Evolutionary conservation across 441 rosid species (phyloP).

Genomic region (Macaranga tanarius): DNA sequence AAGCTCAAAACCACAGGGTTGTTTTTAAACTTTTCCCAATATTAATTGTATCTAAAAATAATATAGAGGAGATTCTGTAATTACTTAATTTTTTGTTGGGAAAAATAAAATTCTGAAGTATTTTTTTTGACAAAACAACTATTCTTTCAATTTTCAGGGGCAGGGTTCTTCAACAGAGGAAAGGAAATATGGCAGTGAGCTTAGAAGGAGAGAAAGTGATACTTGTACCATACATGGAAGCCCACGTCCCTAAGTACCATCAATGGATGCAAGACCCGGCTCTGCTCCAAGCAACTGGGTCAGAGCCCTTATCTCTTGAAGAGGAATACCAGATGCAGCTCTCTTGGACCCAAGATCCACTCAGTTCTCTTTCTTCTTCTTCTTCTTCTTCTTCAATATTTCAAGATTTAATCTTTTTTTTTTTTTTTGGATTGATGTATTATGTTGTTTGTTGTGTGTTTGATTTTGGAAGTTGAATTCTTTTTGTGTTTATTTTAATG

Average conservation of each 20-base stretch:
- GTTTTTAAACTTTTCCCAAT: no score
- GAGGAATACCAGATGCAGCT: slow-evolving; percentile 81
- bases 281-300: slow-evolving; percentile 82
- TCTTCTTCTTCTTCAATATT: background rate
- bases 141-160: no score
- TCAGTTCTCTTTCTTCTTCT: slow-evolving; percentile 42
- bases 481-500: background rate
- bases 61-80: no score
- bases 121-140: no score
- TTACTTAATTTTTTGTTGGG: no score
- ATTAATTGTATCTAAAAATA: no score
- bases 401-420: background rate
- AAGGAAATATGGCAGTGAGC: slow-evolving; percentile 46
- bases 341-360: slow-evolving; percentile 89
- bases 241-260: slow-evolving; percentile 80
- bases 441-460: background rate
- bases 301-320: slow-evolving; percentile 84
- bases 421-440: background rate
- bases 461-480: background rate
- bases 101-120: no score
- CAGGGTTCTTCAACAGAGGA: background rate
- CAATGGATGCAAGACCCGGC: slow-evolving; percentile 85
- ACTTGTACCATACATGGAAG: slow-evolving; percentile 75
- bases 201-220: slow-evolving; percentile 74
- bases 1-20: no score